A percentile compares a stretch with the other conserved stretches of the same genome.
These are phyloP conservation scores for Ganoderma meredithae DNA, from an alignment of 1,284 basidiomycete species.

Conservation along the genomic window DNA sequence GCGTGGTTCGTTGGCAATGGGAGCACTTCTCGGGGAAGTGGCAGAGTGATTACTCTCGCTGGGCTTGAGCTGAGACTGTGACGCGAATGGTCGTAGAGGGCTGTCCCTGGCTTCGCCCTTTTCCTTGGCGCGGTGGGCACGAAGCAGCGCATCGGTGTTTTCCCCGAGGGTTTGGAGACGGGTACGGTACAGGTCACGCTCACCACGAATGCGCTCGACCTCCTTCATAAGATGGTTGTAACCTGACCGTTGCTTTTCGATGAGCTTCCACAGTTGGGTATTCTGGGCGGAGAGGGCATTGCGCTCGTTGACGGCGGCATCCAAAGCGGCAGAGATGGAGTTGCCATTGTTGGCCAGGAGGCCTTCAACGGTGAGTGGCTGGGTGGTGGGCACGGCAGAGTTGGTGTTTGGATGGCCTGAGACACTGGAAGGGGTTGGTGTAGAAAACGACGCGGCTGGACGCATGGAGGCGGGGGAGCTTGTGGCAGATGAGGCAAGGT, in stretches of 20 bases:
- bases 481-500: slow-evolving; percentile 31
- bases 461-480: slow-evolving; percentile 34
- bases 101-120: slow-evolving; percentile 39
- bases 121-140: slow-evolving; percentile 43
- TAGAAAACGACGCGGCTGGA: slow-evolving; percentile 34
- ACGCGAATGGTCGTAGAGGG: slow-evolving; percentile 37
- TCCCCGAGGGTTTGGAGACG: slow-evolving; percentile 54
- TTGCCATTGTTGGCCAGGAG: slow-evolving; percentile 65
- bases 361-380: slow-evolving; percentile 56
- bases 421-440: slow-evolving; percentile 36
- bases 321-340: slow-evolving; percentile 73
- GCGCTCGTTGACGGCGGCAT: slow-evolving; percentile 77
- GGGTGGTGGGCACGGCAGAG: slow-evolving; percentile 39
- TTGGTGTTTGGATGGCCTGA: slow-evolving; percentile 38
- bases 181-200: slow-evolving; percentile 74
- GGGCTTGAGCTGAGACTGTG: slow-evolving; percentile 39
- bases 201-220: slow-evolving; percentile 79
- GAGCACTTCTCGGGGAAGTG: slow-evolving; percentile 20
- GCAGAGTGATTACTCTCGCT: slow-evolving; percentile 33
- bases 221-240: slow-evolving; percentile 81
- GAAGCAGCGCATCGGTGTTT: slow-evolving; percentile 45
- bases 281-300: slow-evolving; percentile 85
- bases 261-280: slow-evolving; percentile 89
- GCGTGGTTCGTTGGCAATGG: slow-evolving; percentile 40
- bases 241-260: slow-evolving; percentile 84